Evolutionary conservation across 495 filamentous ascomycete species (phyloP).

Genomic region (Aspergillus egyptiacus): DNA sequence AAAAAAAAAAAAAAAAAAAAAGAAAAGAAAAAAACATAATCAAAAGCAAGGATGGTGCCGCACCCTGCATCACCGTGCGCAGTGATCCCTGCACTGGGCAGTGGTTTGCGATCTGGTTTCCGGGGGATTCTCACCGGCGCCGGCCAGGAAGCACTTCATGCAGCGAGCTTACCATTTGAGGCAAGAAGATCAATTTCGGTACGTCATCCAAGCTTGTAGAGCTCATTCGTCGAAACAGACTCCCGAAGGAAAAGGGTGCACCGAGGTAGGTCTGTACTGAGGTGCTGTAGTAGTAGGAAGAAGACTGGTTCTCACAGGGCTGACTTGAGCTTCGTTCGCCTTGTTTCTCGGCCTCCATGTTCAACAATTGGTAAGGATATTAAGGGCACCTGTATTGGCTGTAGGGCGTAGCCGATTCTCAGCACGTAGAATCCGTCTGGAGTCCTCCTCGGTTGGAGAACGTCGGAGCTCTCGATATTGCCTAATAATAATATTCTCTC

Average conservation of each 20-base stretch:
- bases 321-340: constrained; percentile 3
- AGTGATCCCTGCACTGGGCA: constrained; percentile 8
- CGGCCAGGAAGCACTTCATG: constrained; percentile 13
- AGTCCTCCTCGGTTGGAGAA: not conserved
- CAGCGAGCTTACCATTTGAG: constrained; percentile 11
- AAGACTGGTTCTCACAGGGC: constrained; percentile 11
- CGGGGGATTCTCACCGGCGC: constrained; percentile 36
- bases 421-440: not conserved
- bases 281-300: no score
- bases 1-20: no score
- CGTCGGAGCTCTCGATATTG: constrained; percentile 5
- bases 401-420: no score
- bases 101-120: constrained; percentile 23
- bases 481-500: no score
- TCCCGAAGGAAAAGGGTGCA: not conserved
- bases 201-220: constrained; percentile 31
- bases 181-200: constrained; percentile 10
- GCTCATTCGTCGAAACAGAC: not conserved
- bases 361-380: not conserved
- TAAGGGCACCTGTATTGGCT: not conserved
- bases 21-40: not conserved
- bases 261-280: no score
- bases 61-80: constrained; percentile 32
- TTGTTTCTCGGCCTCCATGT: not conserved
- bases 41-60: constrained; percentile 17